Evolutionary conservation across 805 yeast genomes (phyloP).

Genomic region (Blastobotrys mokoenaii): DNA sequence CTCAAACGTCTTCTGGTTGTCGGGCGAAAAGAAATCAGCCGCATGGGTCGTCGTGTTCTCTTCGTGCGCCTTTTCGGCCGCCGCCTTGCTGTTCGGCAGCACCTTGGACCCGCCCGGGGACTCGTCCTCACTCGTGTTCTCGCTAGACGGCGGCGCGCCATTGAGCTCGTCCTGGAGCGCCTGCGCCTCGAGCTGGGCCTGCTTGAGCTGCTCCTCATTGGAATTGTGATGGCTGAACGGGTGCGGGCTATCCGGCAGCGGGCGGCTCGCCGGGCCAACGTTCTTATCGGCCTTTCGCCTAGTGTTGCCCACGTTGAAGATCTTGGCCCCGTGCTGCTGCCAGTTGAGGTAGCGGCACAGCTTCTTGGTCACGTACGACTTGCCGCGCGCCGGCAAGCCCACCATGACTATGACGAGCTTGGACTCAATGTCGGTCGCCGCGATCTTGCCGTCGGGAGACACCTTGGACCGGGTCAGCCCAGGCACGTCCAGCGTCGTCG

Average conservation of each 20-base stretch:
- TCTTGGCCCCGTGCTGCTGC: constrained; percentile 84
- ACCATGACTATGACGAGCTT: constrained; percentile 93
- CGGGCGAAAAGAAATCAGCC: constrained; percentile 83
- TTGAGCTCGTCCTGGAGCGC: constrained; percentile 6
- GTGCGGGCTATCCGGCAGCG: constrained; percentile 39
- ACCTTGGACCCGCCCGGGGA: not conserved
- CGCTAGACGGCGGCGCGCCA: constrained; percentile 3
- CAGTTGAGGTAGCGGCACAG: constrained; percentile 85
- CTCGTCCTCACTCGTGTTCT: not conserved
- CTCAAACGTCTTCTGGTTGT: constrained; percentile 51
- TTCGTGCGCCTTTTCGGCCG: too few species aligned
- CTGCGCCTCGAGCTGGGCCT: constrained; percentile 17
- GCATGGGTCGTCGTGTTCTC: constrained; percentile 38
- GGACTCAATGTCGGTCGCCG: constrained; percentile 58
- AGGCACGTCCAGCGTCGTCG: constrained; percentile 84
- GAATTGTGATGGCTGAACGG: too few species aligned
- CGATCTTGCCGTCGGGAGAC: constrained; percentile 53
- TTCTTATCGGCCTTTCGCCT: constrained; percentile 59
- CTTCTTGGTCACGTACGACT: constrained; percentile 87
- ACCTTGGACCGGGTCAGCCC: constrained; percentile 78
- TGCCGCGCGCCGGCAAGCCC: constrained; percentile 91
- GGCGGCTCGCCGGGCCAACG: constrained; percentile 63
- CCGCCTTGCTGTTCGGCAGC: constrained; percentile 2
- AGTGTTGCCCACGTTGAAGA: constrained; percentile 94
- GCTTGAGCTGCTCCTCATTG: constrained; percentile 1